These are phyloP conservation scores for Penicillium occitanis DNA, from an alignment of 2,329 filamentous ascomycete genomes.

Conservation along the genomic window DNA sequence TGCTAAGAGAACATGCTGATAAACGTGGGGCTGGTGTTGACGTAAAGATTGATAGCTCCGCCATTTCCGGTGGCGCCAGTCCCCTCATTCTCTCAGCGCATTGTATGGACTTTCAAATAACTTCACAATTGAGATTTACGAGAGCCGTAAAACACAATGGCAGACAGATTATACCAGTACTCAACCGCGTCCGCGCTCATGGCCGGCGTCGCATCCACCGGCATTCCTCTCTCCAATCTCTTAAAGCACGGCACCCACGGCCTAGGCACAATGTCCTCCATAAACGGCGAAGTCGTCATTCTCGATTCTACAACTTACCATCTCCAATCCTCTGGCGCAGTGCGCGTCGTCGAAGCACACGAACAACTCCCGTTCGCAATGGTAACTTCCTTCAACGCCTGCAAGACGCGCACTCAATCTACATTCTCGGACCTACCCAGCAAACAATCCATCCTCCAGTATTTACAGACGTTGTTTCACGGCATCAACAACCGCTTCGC, in stretches of 20 bases:
- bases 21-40: background rate
- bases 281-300: constrained; percentile 22
- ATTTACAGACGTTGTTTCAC: constrained; percentile 11
- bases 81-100: background rate
- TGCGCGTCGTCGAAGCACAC: constrained; percentile 16
- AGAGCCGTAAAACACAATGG: background rate
- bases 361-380: constrained; percentile 21
- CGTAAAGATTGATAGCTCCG: background rate
- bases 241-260: constrained; percentile 19
- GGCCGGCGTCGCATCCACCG: constrained; percentile 19
- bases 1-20: background rate
- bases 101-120: background rate
- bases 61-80: constrained; percentile 5
- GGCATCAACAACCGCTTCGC: constrained; percentile 18
- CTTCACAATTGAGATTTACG: background rate
- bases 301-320: constrained; percentile 20
- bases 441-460: constrained; percentile 14
- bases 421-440: constrained; percentile 10
- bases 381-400: constrained; percentile 18
- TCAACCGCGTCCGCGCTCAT: constrained; percentile 22
- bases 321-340: constrained; percentile 10
- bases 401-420: constrained; percentile 17
- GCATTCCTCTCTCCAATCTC: constrained; percentile 18
- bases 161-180: constrained; percentile 21
- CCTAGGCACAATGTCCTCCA: constrained; percentile 20